Percentiles rank a stretch among this genome's conserved stretches.
These are phyloP conservation scores for Handroanthus guayacan DNA, from an alignment of 257 asterid genomes.

Conservation along the genomic window DNA sequence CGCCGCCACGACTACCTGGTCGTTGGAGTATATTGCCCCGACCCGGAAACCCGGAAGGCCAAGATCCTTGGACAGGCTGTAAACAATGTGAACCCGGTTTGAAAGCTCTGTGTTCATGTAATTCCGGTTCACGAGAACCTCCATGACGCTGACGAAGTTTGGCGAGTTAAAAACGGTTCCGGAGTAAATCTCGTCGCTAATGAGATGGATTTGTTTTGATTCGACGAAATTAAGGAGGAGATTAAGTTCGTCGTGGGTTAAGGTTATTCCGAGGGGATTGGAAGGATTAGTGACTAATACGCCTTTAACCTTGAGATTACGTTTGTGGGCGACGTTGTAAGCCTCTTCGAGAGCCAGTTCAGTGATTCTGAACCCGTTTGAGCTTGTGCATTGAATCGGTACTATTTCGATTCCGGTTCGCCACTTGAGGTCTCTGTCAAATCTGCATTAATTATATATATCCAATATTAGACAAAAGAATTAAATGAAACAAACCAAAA, in stretches of 20 bases:
- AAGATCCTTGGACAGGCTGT: constrained; percentile 85
- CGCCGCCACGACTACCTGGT: constrained; percentile 65
- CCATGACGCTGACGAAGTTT: constrained; percentile 66
- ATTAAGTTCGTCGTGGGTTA: constrained; percentile 59
- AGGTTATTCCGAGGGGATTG: constrained; percentile 75
- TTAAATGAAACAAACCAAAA: neutral
- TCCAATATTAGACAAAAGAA: neutral
- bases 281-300: constrained; percentile 85
- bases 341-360: constrained; percentile 71
- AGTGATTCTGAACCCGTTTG: constrained; percentile 70
- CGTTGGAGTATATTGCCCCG: constrained; percentile 77
- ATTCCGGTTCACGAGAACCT: constrained; percentile 55
- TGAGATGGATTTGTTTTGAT: constrained; percentile 68
- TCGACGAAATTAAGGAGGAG: constrained; percentile 63
- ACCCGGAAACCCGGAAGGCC: constrained; percentile 93
- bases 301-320: constrained; percentile 75
- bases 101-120: constrained; percentile 38
- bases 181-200: constrained; percentile 86
- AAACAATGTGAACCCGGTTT: constrained; percentile 81
- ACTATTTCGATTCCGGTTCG: constrained; percentile 83
- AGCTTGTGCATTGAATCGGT: constrained; percentile 75
- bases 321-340: constrained; percentile 58
- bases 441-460: constrained; percentile 53
- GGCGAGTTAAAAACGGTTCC: constrained; percentile 78
- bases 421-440: constrained; percentile 92